Evolutionary conservation across 805 yeast species (phyloP), one percentile per base, ranked within the genome.

Genomic region (Yamadazyma tumulicola): DNA sequence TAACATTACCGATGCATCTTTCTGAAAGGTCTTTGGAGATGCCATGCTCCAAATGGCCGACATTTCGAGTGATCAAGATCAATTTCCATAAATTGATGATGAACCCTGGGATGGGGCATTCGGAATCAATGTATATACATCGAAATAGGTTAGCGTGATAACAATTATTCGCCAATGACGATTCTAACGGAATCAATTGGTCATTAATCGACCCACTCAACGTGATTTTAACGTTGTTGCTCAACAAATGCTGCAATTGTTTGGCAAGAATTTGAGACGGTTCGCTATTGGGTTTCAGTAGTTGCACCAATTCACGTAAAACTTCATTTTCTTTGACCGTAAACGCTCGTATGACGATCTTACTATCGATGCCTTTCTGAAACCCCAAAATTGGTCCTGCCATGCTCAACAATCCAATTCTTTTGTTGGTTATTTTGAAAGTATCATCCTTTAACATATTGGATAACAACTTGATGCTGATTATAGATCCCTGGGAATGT

Each of bases 141-240:
- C 68, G 51, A 37, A 40, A 61, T 12, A 67, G 57, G 37, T 65
- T 65, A 1, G 71, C 67, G 38, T 67, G 73, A 15, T 53, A 44
- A 17, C 47, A 45, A 16, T 52, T 47, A n/a, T 43, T 39, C 5
- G 47, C 58, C 25, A 65, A 43, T 5, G 68, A 39, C 7, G 67
- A 60, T 23, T 45, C 46, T 1, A 65, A 32, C 3, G 69, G 69
- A n/a, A 67, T 48, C 26, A 63, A 52, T 39, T 57, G 69, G 39
- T 66, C 72, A 29, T 52, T 49, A 4, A 54, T 39, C 6, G 61
- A 38, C 3, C 63, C 72, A 11, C 54, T 46, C 19, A 65, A 48
- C 2, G 68, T 56, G 6, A 67, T 42, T 35, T 66, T 67, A 19
- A 60, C 67, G 35, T 62, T 58, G 12, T 38, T 15, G 3, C 32